Conservation (phyloP, 805 yeast species). For the Myxozyma vanderwaltii region DNA sequence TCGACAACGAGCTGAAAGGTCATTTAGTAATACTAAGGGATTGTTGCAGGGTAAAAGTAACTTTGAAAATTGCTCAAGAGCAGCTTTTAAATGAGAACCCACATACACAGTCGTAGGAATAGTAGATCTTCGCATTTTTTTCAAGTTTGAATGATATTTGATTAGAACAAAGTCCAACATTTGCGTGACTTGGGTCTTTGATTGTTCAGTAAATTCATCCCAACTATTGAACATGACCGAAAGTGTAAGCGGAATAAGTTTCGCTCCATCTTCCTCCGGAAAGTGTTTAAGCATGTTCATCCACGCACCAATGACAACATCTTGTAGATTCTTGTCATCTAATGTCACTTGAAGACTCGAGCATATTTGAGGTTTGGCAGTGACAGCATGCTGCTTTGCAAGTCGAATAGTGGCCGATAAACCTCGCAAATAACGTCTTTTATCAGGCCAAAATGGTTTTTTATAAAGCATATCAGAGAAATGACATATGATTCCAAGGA, state of each 20-base stretch:
- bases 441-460: constrained; percentile 69
- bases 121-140: constrained; percentile 38
- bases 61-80: constrained; percentile 4
- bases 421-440: constrained; percentile 70
- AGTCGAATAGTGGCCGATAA: constrained; percentile 64
- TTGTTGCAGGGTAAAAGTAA: constrained; percentile 5
- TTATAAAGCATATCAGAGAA: constrained; percentile 80
- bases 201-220: constrained; percentile 51
- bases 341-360: constrained; percentile 82
- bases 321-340: constrained; percentile 61
- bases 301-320: constrained; percentile 70
- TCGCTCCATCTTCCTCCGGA: constrained; percentile 57
- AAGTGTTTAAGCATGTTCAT: constrained; percentile 58
- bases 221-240: constrained; percentile 75
- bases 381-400: constrained; percentile 56
- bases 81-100: constrained; percentile 17
- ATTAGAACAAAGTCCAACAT: constrained; percentile 44
- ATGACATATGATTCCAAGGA: constrained; percentile 73
- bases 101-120: constrained; percentile 24
- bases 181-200: constrained; percentile 55
- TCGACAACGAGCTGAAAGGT: constrained; percentile 57
- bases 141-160: not conserved
- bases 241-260: constrained; percentile 71
- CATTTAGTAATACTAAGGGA: constrained; percentile 10
- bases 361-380: constrained; percentile 80